phyloP scores from a whole-genome alignment of 2,329 filamentous ascomycete genomes.

The Colletotrichum sp. region DNA sequence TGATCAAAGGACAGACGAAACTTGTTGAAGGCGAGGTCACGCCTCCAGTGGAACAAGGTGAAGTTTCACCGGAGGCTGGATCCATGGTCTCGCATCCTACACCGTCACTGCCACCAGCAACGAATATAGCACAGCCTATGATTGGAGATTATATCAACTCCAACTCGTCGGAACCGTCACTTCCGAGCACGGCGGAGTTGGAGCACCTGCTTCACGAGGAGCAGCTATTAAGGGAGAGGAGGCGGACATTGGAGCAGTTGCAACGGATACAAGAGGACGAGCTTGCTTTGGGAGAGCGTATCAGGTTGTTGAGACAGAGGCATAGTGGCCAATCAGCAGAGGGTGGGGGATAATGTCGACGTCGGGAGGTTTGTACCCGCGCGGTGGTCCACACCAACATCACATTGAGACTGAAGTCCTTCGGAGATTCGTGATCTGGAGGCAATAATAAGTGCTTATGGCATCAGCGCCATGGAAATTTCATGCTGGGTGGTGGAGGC shows the following conservation, averaged over 20 bases:
- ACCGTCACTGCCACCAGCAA: no score
- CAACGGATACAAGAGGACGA: not conserved
- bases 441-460: no score
- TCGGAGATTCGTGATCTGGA: no score
- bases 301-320: not conserved
- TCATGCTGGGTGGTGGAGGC: no score
- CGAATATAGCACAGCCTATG: not conserved
- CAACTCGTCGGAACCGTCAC: not conserved
- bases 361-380: not conserved
- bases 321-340: not conserved
- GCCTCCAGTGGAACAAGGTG: no score
- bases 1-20: no score
- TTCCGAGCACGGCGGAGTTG: not conserved
- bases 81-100: no score
- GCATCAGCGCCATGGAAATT: no score
- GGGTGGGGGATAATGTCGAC: not conserved
- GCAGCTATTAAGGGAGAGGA: not conserved
- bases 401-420: not conserved
- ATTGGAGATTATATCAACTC: no score
- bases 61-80: no score
- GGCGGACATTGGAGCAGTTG: not conserved
- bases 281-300: not conserved
- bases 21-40: no score
- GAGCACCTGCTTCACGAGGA: not conserved
- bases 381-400: not conserved